A percentile compares a stretch with the other conserved stretches of the same genome.
Conservation (phyloP, 1,284 basidiomycete species). For the Malassezia dermatis region DNA sequence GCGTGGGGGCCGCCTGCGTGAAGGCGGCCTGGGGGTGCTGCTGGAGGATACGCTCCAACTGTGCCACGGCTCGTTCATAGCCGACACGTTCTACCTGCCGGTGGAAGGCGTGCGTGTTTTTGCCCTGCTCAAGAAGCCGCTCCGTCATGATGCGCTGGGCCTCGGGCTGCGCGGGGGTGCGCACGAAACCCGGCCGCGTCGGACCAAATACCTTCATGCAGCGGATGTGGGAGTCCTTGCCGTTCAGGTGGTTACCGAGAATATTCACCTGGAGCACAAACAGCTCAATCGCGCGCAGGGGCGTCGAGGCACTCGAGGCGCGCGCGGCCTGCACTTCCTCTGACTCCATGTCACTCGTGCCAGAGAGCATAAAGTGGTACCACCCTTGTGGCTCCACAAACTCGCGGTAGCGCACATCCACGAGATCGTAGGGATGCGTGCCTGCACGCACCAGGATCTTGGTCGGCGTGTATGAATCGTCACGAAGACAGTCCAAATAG, state of each 20-base stretch:
- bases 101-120: conserved; percentile 5
- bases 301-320: not conserved
- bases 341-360: conserved; percentile 38
- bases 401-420: conserved; percentile 61
- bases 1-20: not conserved
- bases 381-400: conserved; percentile 86
- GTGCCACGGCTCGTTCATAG: conserved; percentile 4
- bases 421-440: conserved; percentile 78
- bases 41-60: conserved; percentile 14
- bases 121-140: conserved; percentile 12
- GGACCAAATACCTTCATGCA: conserved; percentile 70
- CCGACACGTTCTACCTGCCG: conserved; percentile 14
- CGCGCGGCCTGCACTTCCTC: conserved; percentile 50
- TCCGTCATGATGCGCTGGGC: not conserved
- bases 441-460: conserved; percentile 81
- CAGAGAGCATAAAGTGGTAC: conserved; percentile 70
- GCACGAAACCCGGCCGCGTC: not conserved
- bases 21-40: not conserved
- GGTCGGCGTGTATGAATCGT: conserved; percentile 95
- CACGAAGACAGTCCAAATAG: conserved; percentile 70
- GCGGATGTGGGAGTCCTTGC: conserved; percentile 95
- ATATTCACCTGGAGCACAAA: conserved; percentile 85
- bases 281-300: conserved; percentile 60
- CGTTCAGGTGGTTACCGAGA: conserved; percentile 88
- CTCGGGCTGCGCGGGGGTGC: not conserved